phyloP scores from a whole-genome alignment of 805 yeast species.

The Saturnispora zaruensis region DNA sequence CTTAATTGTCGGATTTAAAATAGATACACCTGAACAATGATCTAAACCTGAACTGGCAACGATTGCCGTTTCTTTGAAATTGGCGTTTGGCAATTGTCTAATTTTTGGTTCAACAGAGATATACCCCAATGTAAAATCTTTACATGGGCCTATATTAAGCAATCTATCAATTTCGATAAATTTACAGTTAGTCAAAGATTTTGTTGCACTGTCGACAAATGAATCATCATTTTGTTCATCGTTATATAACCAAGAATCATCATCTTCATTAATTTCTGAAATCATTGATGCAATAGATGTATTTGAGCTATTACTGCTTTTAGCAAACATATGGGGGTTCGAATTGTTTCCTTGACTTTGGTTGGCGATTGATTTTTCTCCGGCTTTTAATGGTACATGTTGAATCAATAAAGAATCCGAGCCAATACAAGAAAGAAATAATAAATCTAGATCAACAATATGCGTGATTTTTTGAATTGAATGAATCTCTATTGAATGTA shows the following conservation, averaged over 20 bases:
- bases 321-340: not conserved
- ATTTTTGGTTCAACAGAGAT: conserved; percentile 44
- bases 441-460: conserved; percentile 31
- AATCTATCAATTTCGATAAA: conserved; percentile 47
- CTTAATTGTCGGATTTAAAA: conserved; percentile 58
- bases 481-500: conserved; percentile 18
- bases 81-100: conserved; percentile 63
- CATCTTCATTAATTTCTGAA: conserved; percentile 31
- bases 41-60: conserved; percentile 64
- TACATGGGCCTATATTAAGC: conserved; percentile 63
- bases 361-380: not conserved
- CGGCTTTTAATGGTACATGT: conserved; percentile 17
- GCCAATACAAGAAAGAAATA: conserved; percentile 55
- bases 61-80: conserved; percentile 54
- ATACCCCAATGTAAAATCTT: conserved; percentile 58
- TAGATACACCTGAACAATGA: conserved; percentile 44
- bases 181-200: conserved; percentile 21
- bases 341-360: not conserved
- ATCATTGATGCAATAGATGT: not conserved
- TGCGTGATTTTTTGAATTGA: conserved; percentile 35
- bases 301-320: not conserved
- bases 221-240: conserved; percentile 27
- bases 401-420: conserved; percentile 50
- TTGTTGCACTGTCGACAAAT: conserved; percentile 5
- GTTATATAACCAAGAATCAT: conserved; percentile 35